A percentile compares a stretch with the other conserved stretches of the same genome.
phyloP scores from a whole-genome alignment of 2,329 filamentous ascomycete species.

The Tolypocladium tundrense region DNA sequence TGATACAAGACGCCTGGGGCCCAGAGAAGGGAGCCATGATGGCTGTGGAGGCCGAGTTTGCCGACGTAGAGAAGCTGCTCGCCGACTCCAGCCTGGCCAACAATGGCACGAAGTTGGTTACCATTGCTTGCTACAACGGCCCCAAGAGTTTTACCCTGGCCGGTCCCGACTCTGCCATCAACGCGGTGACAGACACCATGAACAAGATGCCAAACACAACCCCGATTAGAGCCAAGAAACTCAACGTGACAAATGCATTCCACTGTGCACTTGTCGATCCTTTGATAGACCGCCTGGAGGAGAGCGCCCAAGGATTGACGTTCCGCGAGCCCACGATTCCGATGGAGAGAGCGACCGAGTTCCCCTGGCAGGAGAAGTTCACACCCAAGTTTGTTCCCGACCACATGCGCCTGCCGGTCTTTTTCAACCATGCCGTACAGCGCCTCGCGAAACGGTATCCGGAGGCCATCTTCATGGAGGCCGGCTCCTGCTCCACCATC shows the following conservation, averaged over 20 bases:
- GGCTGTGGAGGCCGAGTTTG: conserved; percentile 20
- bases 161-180: conserved; percentile 21
- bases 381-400: conserved; percentile 12
- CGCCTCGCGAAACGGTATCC: conserved; percentile 21
- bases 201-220: not conserved
- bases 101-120: conserved; percentile 5
- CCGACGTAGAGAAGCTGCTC: conserved; percentile 1
- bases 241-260: conserved; percentile 36
- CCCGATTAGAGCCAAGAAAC: conserved; percentile 16
- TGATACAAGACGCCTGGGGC: conserved; percentile 23
- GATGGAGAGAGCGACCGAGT: conserved; percentile 4
- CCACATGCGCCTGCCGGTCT: conserved; percentile 34
- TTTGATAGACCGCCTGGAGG: conserved; percentile 15
- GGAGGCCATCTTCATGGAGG: conserved; percentile 22
- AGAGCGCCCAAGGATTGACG: conserved; percentile 9
- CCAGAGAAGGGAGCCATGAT: conserved; percentile 28
- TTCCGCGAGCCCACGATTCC: conserved; percentile 2
- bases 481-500: conserved; percentile 26
- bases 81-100: conserved; percentile 2
- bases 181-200: conserved; percentile 3
- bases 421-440: conserved; percentile 30
- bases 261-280: conserved; percentile 31
- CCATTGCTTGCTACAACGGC: conserved; percentile 38
- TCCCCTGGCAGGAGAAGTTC: not conserved
- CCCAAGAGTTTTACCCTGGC: conserved; percentile 30